Evolutionary conservation across 2,329 filamentous ascomycete genomes (phyloP).

Genomic region (Xylaria sp.): DNA sequence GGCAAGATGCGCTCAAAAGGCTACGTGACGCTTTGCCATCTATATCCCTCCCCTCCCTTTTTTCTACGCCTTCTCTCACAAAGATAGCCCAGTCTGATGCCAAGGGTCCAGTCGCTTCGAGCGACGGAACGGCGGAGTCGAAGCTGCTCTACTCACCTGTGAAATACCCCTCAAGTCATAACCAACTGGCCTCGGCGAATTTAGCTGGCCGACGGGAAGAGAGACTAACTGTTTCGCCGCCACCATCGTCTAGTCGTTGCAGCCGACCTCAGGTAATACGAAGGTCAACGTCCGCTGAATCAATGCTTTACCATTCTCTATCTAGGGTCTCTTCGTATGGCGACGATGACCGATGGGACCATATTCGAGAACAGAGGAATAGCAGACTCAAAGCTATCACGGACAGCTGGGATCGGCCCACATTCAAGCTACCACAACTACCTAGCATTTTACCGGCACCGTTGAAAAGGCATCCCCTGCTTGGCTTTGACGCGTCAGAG

Average conservation of each 20-base stretch:
- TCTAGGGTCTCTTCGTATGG: slow-evolving; percentile 86
- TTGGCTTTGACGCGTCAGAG: slow-evolving; percentile 43
- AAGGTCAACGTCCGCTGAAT: slow-evolving; percentile 79
- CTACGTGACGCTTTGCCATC: slow-evolving; percentile 68
- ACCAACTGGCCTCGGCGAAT: slow-evolving; percentile 23
- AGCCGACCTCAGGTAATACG: slow-evolving; percentile 57
- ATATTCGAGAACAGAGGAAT: slow-evolving; percentile 87
- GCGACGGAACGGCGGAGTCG: slow-evolving; percentile 39
- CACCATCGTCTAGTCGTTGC: slow-evolving; percentile 41
- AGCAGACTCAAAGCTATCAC: slow-evolving; percentile 89
- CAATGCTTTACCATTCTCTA: slow-evolving; percentile 77
- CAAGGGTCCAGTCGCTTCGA: slow-evolving; percentile 41
- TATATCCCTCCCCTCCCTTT: slow-evolving; percentile 61
- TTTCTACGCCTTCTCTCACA: slow-evolving; percentile 51
- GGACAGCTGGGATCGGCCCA: slow-evolving; percentile 84
- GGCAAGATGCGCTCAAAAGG: slow-evolving; percentile 67
- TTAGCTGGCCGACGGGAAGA: slow-evolving; percentile 30
- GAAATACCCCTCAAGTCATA: slow-evolving; percentile 24
- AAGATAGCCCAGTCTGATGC: slow-evolving; percentile 41
- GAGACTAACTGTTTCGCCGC: slow-evolving; percentile 34
- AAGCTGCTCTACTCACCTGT: slow-evolving; percentile 33
- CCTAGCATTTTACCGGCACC: slow-evolving; percentile 61
- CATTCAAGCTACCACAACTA: slow-evolving; percentile 75
- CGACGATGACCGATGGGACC: slow-evolving; percentile 82
- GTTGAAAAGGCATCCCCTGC: slow-evolving; percentile 45